A percentile compares a stretch with the other conserved stretches of the same genome.
Evolutionary conservation across 2,329 filamentous ascomycete genomes (phyloP).

Genomic region (Stagonosporopsis rhizophila): DNA sequence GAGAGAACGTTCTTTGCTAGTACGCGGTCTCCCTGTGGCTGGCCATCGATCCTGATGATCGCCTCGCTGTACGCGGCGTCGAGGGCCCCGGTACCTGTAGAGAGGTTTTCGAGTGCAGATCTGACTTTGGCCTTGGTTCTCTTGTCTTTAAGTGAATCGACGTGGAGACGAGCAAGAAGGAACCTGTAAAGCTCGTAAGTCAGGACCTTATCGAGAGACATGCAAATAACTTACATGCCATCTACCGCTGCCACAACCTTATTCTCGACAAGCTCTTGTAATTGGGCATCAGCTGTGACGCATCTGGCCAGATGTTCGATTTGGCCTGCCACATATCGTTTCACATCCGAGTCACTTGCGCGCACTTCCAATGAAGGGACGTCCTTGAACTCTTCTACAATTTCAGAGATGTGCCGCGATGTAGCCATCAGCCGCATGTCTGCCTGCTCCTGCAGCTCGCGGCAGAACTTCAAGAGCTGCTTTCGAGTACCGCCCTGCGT

Average conservation of each 20-base stretch:
- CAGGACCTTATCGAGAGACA: not conserved
- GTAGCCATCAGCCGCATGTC: slow-evolving; percentile 20
- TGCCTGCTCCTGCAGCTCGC: not conserved
- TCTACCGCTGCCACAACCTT: slow-evolving; percentile 29
- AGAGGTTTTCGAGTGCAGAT: slow-evolving; percentile 41
- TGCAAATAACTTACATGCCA: slow-evolving; percentile 27
- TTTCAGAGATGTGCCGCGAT: slow-evolving; percentile 28
- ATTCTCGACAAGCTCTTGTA: slow-evolving; percentile 25
- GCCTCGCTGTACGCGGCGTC: slow-evolving; percentile 52
- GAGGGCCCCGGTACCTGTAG: slow-evolving; percentile 41
- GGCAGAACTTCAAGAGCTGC: slow-evolving; percentile 6
- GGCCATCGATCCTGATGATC: slow-evolving; percentile 54
- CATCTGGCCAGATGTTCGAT: slow-evolving; percentile 24
- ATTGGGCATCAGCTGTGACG: slow-evolving; percentile 15
- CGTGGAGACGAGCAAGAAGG: slow-evolving; percentile 51
- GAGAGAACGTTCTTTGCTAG: slow-evolving; percentile 46
- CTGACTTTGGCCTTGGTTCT: slow-evolving; percentile 44
- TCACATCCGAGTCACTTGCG: slow-evolving; percentile 30
- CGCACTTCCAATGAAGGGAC: slow-evolving; percentile 24
- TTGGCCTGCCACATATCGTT: slow-evolving; percentile 26
- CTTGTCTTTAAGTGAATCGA: slow-evolving; percentile 45
- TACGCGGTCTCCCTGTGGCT: slow-evolving; percentile 39
- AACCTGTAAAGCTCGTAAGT: slow-evolving; percentile 18
- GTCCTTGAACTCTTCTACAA: slow-evolving; percentile 20
- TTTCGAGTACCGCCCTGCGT: slow-evolving; percentile 10